phyloP scores from a whole-genome alignment of 331 rosid species.

The Quercus phellos region DNA sequence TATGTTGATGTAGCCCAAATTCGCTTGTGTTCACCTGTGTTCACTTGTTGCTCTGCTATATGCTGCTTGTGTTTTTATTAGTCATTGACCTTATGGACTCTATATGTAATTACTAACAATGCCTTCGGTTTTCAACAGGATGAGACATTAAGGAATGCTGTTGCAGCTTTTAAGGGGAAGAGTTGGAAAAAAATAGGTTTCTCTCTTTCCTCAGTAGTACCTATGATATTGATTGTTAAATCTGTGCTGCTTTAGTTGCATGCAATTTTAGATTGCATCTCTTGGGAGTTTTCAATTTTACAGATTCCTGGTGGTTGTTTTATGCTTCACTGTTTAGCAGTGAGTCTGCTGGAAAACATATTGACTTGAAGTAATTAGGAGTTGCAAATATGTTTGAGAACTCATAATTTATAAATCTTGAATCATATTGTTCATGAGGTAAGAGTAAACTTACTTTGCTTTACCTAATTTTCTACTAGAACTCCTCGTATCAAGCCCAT shows the following conservation, averaged over 20 bases:
- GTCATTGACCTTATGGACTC: background rate
- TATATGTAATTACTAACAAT: slow-evolving; percentile 1
- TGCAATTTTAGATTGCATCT: background rate
- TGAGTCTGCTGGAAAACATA: background rate
- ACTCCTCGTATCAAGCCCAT: background rate
- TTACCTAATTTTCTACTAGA: background rate
- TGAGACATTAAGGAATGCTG: slow-evolving; percentile 93
- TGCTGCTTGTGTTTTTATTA: background rate
- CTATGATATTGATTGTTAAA: slow-evolving; percentile 15
- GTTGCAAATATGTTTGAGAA: background rate
- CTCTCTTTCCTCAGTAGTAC: slow-evolving; percentile 10
- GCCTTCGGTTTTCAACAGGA: slow-evolving; percentile 51
- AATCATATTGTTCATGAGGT: background rate
- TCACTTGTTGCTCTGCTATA: background rate
- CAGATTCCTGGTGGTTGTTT: slow-evolving; percentile 1
- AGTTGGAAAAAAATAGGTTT: slow-evolving; percentile 98
- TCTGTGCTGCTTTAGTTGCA: slow-evolving; percentile 1
- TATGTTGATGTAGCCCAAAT: background rate
- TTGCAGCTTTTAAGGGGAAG: slow-evolving; percentile 78
- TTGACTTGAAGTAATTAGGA: slow-evolving; percentile 4
- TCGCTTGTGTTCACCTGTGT: background rate
- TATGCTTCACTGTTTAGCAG: slow-evolving; percentile 10
- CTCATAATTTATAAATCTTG: background rate
- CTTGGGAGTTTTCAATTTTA: background rate
- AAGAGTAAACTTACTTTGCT: background rate